Conservation (phyloP, 164 flowering plant species). For the Dillenia suffruticosa region DNA sequence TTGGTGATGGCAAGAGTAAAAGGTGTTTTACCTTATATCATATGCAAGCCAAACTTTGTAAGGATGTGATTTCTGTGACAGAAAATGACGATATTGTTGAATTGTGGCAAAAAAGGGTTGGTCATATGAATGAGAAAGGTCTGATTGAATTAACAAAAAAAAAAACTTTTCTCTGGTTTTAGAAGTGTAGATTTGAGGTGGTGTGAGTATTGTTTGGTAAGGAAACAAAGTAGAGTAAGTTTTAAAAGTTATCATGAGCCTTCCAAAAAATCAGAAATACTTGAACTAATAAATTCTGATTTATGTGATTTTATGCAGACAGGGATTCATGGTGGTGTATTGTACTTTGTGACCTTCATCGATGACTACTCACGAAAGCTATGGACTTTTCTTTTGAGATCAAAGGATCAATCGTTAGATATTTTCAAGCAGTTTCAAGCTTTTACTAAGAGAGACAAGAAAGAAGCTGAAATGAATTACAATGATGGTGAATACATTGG, state of each 20-base stretch:
- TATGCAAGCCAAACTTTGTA: not conserved
- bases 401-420: too few species aligned
- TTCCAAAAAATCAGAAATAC: too few species aligned
- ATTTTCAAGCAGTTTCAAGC: too few species aligned
- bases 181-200: not conserved
- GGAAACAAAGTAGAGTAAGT: not conserved
- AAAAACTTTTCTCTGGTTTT: not conserved
- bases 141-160: not conserved
- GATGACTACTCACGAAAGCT: too few species aligned
- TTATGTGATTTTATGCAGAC: too few species aligned
- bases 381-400: too few species aligned
- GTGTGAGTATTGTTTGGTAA: not conserved
- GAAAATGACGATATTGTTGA: not conserved
- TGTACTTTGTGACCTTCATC: too few species aligned
- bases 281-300: too few species aligned
- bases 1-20: not conserved
- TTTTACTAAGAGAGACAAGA: too few species aligned
- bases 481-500: too few species aligned
- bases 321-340: too few species aligned
- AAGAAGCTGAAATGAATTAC: too few species aligned
- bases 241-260: not conserved
- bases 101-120: not conserved
- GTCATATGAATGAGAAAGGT: not conserved
- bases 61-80: not conserved
- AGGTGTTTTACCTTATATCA: not conserved